A percentile compares a stretch with the other conserved stretches of the same genome.
Conservation (phyloP, 2,329 filamentous ascomycete genomes). For the Diaporthe humulicola region DNA sequence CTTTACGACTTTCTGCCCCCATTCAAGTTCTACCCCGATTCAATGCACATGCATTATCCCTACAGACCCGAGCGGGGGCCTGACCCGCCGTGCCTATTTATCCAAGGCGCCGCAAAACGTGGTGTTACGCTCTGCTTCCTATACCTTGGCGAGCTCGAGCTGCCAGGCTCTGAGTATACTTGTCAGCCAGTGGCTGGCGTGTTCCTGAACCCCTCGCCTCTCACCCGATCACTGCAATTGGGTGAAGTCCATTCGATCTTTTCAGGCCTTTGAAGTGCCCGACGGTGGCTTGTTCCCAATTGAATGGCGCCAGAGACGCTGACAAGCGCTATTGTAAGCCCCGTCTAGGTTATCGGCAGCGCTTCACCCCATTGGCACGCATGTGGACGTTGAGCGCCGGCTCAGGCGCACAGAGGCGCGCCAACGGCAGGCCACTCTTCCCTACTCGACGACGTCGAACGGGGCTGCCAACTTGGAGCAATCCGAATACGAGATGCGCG, state of each 20-base stretch:
- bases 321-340: neutral
- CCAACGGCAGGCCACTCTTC: neutral
- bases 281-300: neutral
- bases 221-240: neutral
- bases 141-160: no score
- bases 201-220: rapidly evolving
- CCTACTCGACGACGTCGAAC: no score
- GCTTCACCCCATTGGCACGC: neutral
- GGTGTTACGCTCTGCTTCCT: neutral
- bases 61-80: no score
- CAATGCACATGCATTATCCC: neutral
- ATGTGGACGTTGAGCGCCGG: neutral
- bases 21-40: no score
- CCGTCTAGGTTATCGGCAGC: no score
- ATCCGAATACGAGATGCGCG: neutral
- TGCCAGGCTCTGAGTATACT: neutral
- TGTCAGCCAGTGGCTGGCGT: neutral
- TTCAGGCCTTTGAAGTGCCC: neutral
- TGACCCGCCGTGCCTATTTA: rapidly evolving
- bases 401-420: neutral
- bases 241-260: neutral
- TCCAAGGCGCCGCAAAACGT: no score
- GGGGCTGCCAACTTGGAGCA: neutral
- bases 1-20: neutral
- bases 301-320: neutral